Percentiles rank a stretch among this genome's conserved stretches.
These are phyloP conservation scores for Pseudogymnoascus sp. DNA, from an alignment of 2,329 filamentous ascomycete species.

Conservation along the genomic window DNA sequence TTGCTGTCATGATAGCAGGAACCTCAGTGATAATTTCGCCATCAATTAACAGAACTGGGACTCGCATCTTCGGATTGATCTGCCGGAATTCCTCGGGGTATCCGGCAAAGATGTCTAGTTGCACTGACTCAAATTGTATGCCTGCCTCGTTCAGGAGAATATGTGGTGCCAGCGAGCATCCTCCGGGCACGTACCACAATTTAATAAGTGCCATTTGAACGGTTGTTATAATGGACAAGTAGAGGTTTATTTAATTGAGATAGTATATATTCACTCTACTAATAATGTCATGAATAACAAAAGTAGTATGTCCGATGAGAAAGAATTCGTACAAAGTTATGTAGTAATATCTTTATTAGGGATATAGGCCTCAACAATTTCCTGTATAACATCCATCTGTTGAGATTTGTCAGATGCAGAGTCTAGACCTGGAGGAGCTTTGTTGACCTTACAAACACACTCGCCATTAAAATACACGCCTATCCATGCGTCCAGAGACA, in stretches of 20 bases:
- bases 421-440: background rate
- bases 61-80: slow-evolving; percentile 29
- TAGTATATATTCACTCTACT: background rate
- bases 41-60: slow-evolving; percentile 27
- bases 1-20: slow-evolving; percentile 27
- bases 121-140: slow-evolving; percentile 18
- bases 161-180: slow-evolving; percentile 28
- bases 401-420: background rate
- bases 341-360: background rate
- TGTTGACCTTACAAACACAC: background rate
- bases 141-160: slow-evolving; percentile 26
- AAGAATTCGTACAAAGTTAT: background rate
- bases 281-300: background rate
- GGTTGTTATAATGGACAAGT: background rate
- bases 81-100: slow-evolving; percentile 18
- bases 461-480: too few species aligned
- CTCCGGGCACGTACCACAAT: slow-evolving; percentile 24
- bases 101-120: background rate
- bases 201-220: slow-evolving; percentile 19
- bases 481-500: too few species aligned
- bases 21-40: slow-evolving; percentile 28
- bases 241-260: background rate
- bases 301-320: background rate
- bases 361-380: background rate
- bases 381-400: background rate